A percentile compares a stretch with the other conserved stretches of the same genome.
These are phyloP conservation scores for Tylopilus vinaceipallidus DNA, from an alignment of 768 basidiomycete species.

Conservation along the genomic window DNA sequence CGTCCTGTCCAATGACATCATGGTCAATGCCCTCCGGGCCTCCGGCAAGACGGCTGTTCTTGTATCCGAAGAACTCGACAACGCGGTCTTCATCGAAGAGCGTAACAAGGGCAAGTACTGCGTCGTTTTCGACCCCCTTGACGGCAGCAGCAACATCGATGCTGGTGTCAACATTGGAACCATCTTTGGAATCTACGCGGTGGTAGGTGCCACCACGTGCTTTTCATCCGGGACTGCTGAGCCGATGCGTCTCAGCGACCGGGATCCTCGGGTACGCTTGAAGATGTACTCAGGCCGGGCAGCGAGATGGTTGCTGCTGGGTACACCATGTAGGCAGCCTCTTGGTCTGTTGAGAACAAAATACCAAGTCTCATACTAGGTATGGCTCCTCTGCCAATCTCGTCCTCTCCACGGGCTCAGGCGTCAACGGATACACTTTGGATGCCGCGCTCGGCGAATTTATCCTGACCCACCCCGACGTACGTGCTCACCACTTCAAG, in stretches of 20 bases:
- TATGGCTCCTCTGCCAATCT: constrained; percentile 96
- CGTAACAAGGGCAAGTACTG: constrained; percentile 85
- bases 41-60: constrained; percentile 97
- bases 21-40: constrained; percentile 94
- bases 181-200: constrained; percentile 94
- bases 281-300: constrained; percentile 91
- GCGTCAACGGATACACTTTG: constrained; percentile 97
- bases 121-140: constrained; percentile 97
- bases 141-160: constrained; percentile 96
- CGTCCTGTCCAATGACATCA: constrained; percentile 97
- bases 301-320: constrained; percentile 97
- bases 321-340: constrained; percentile 81
- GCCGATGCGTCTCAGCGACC: constrained; percentile 46
- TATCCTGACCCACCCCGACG: constrained; percentile 96
- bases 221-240: background rate
- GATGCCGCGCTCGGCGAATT: constrained; percentile 96
- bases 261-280: constrained; percentile 74
- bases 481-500: constrained; percentile 34
- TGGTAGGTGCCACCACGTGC: constrained; percentile 53
- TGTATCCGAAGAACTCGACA: constrained; percentile 93
- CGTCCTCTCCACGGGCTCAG: constrained; percentile 90
- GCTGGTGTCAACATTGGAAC: constrained; percentile 98
- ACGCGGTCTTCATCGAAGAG: constrained; percentile 88
- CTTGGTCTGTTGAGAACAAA: no score
- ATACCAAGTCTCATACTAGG: constrained; percentile 34